Conservation (phyloP, 257 asterid species). For the Verbascum thapsus region DNA sequence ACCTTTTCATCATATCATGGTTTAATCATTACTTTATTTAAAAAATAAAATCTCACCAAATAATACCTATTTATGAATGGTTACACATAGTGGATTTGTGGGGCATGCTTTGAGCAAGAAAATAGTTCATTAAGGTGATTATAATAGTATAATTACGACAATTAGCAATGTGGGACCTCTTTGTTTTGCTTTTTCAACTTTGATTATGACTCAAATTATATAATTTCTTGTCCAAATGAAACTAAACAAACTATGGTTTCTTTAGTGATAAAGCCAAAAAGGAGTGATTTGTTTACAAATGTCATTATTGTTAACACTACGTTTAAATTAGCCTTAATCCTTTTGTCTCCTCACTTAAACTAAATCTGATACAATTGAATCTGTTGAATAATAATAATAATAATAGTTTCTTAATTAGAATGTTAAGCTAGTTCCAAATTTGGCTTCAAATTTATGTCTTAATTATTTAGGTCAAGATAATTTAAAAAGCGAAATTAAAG, state of each 20-base stretch:
- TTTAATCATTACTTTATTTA: slow-evolving; percentile 46
- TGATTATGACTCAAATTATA: slow-evolving; percentile 28
- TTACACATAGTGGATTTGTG: slow-evolving; percentile 40
- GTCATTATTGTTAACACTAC: slow-evolving; percentile 23
- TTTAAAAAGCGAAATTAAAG: too few species aligned
- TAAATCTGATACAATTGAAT: neutral
- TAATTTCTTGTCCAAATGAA: slow-evolving; percentile 11
- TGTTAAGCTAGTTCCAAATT: too few species aligned
- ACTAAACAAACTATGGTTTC: slow-evolving; percentile 23
- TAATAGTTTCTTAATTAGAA: too few species aligned
- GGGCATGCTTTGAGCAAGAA: slow-evolving; percentile 17
- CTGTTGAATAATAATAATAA: too few species aligned
- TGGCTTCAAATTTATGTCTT: too few species aligned
- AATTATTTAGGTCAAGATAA: too few species aligned
- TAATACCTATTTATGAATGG: slow-evolving; percentile 13
- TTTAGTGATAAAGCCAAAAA: slow-evolving; percentile 12
- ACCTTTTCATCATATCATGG: slow-evolving; percentile 42
- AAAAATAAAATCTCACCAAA: slow-evolving; percentile 18
- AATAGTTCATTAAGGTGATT: slow-evolving; percentile 21
- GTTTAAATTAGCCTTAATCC: slow-evolving; percentile 25
- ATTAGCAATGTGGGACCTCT: slow-evolving; percentile 29
- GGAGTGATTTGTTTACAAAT: slow-evolving; percentile 10
- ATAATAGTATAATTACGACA: slow-evolving; percentile 27
- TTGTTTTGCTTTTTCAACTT: slow-evolving; percentile 32
- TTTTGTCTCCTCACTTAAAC: slow-evolving; percentile 17